Conservation (phyloP, 305 asterid genomes). For the Fraxinus latifolia region DNA sequence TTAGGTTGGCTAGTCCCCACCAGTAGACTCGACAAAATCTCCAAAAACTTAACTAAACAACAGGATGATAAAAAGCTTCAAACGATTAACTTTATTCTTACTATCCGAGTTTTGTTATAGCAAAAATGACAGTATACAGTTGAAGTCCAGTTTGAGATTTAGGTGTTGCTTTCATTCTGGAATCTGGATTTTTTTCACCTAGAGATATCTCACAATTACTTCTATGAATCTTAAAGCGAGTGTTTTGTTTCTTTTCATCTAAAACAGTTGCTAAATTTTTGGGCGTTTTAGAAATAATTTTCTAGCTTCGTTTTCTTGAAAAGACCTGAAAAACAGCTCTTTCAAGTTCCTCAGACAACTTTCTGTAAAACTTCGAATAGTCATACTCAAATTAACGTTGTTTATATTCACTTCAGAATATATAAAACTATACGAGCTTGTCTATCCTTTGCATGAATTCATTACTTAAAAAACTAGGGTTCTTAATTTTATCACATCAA, state of each 20-base stretch:
- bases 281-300: neutral
- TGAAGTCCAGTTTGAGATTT: slow-evolving; percentile 9
- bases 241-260: neutral
- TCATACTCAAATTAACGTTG: neutral
- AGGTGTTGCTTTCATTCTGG: slow-evolving; percentile 18
- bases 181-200: neutral
- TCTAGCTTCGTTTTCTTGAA: neutral
- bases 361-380: neutral
- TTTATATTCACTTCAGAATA: neutral
- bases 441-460: neutral
- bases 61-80: neutral
- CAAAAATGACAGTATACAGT: slow-evolving; percentile 21
- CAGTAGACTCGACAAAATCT: neutral
- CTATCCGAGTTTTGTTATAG: slow-evolving; percentile 12
- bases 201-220: neutral
- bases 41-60: neutral
- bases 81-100: neutral
- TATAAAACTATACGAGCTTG: neutral
- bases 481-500: neutral
- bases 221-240: neutral
- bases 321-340: neutral
- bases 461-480: neutral
- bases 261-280: neutral
- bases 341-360: neutral
- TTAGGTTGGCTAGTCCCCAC: neutral